Evolutionary conservation across 1,284 basidiomycete genomes (phyloP), one percentile per base, ranked within the genome.

Genomic region (Tylopilus sp.): DNA sequence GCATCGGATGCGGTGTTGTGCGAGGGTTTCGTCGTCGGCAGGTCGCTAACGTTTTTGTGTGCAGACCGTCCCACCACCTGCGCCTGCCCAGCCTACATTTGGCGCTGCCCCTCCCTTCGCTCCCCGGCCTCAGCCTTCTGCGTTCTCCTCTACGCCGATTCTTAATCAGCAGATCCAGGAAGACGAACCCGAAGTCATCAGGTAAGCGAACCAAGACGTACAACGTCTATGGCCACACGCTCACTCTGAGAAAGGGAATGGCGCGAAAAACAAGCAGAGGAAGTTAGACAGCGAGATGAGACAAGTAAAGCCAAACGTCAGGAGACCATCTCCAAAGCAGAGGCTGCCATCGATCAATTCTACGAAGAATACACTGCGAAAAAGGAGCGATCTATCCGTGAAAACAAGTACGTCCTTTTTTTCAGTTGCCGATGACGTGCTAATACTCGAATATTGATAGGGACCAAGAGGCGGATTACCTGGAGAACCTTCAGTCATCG

Each of bases 341-440:
- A 98, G 69, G 82, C 86, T 60, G 80, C 89, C 26, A 97, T 99
- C 57, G 97, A 99, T 71, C 81, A 89, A 63, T 99, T 98, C 69
- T 99, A 99, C 69, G 92, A 93, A 64, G 85, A 92, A 48, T 98
- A 99, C 70, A 84, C 93, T 49, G 77, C 79, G 55, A 89, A 92
- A 74, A 97, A 97, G 75, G 92, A 96, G 73, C 84, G 84, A 66
- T 89, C 85, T 63, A 98, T 99, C 61, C 77, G 88, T 43, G 86
- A 94, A 69, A 99, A 99, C 81, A 99, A 99, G 93, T 96, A 23
- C 23, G 21, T 48, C 21, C 15, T 23, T 35, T 35, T 36, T 38
- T 44, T 5, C 30, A 23, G 41, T 11, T 6, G 18, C 25, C 57
- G 34, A 58, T 45, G 25, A 16, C 25, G n/a, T 28, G 35, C 25